These are phyloP conservation scores for Fusarium ambrosium DNA, from an alignment of 2,329 filamentous ascomycete genomes.

Conservation along the genomic window DNA sequence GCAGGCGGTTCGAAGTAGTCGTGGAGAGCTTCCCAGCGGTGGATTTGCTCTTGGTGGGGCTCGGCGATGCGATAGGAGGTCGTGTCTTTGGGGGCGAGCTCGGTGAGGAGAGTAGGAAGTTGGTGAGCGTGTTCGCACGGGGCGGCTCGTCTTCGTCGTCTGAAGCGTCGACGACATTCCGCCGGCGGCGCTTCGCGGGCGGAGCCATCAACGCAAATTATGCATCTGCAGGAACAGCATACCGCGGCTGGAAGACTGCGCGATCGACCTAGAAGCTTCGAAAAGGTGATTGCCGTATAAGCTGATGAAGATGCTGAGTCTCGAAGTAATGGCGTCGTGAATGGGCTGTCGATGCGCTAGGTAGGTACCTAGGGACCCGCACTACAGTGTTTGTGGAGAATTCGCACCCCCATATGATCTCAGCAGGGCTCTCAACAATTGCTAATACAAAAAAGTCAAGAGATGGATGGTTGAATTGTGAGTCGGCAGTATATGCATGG, in stretches of 20 bases:
- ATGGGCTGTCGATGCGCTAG: conserved; percentile 34
- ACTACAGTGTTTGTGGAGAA: conserved; percentile 29
- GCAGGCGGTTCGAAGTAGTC: conserved; percentile 37
- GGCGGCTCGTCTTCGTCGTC: conserved; percentile 64
- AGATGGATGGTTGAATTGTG: not conserved
- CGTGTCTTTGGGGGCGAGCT: conserved; percentile 54
- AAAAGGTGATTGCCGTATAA: conserved; percentile 12
- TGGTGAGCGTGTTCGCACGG: conserved; percentile 62
- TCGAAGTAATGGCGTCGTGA: conserved; percentile 35
- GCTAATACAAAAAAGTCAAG: not conserved
- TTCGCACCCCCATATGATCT: conserved; percentile 5
- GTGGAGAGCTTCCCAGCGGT: conserved; percentile 39
- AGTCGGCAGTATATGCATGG: not conserved
- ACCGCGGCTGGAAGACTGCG: conserved; percentile 35
- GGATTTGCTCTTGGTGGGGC: conserved; percentile 54
- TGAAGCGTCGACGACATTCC: conserved; percentile 65
- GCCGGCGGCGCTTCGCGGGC: conserved; percentile 70
- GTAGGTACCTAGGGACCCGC: conserved; percentile 16
- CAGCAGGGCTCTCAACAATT: not conserved
- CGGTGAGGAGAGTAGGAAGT: conserved; percentile 68
- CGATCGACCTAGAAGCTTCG: conserved; percentile 8
- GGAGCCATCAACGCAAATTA: conserved; percentile 64
- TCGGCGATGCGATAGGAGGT: conserved; percentile 56
- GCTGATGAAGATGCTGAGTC: conserved; percentile 29
- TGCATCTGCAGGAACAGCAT: conserved; percentile 46